A percentile compares a stretch with the other conserved stretches of the same genome.
Conservation (phyloP, 129 eudicot species). For the Erigeron canadensis region DNA sequence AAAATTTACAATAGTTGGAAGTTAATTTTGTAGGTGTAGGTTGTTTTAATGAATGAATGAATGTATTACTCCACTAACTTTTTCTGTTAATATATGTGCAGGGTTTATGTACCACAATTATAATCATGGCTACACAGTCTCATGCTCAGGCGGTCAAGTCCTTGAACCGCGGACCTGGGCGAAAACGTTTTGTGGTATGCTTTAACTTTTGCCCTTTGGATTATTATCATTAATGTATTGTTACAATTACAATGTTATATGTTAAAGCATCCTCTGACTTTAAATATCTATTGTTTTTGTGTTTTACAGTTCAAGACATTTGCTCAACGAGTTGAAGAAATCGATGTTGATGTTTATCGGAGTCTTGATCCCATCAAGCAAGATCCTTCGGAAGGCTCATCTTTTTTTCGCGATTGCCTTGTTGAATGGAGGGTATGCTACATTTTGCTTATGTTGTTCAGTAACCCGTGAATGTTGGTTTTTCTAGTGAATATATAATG, state of each 20-base stretch:
- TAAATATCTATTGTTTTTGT: slow-evolving; percentile 7
- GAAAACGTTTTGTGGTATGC: slow-evolving; percentile 71
- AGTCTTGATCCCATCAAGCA: slow-evolving; percentile 65
- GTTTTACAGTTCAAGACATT: slow-evolving; percentile 77
- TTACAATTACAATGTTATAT: neutral
- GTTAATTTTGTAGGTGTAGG: no score
- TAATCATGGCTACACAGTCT: slow-evolving; percentile 61
- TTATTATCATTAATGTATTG: neutral
- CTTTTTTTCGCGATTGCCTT: slow-evolving; percentile 78
- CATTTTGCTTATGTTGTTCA: neutral
- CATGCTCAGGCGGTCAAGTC: slow-evolving; percentile 81
- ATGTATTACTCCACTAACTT: no score
- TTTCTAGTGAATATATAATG: neutral
- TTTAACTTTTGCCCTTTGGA: neutral
- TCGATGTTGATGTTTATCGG: slow-evolving; percentile 71
- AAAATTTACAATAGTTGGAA: no score
- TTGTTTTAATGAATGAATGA: no score
- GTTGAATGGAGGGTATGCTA: slow-evolving; percentile 73
- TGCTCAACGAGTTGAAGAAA: slow-evolving; percentile 63
- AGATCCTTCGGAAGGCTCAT: slow-evolving; percentile 70
- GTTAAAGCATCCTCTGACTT: slow-evolving; percentile 7
- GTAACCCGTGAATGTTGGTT: neutral
- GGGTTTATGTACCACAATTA: no score
- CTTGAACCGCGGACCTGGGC: slow-evolving; percentile 65
- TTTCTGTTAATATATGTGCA: no score